A percentile compares a stretch with the other conserved stretches of the same genome.
Conservation (phyloP, 352 stramenopile genomes). For the Globisporangium orthogonon region DNA sequence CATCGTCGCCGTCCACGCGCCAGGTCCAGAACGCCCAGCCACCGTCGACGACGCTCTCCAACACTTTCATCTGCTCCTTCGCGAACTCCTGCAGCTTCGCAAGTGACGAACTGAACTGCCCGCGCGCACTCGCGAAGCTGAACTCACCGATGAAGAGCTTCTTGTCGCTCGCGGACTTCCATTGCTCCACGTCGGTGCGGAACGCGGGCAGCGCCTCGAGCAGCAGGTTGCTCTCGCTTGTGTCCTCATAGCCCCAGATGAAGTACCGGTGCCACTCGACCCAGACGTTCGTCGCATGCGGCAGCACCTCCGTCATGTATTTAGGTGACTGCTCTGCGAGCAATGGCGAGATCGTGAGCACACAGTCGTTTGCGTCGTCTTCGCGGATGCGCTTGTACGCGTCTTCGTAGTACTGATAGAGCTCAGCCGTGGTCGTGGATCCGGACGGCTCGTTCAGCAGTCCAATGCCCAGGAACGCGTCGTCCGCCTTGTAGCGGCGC, state of each 20-base stretch:
- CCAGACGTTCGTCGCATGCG: constrained; percentile 19
- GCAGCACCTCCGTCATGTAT: constrained; percentile 17
- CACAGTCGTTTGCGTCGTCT: constrained; percentile 17
- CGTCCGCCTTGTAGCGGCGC: constrained; percentile 19
- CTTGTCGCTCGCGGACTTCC: constrained; percentile 16
- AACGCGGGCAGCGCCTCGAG: constrained; percentile 12
- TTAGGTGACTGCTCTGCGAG: constrained; percentile 15
- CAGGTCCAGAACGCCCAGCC: constrained; percentile 10
- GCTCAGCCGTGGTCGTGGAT: constrained; percentile 8
- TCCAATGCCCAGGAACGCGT: constrained; percentile 25
- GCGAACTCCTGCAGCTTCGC: neutral
- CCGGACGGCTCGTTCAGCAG: constrained; percentile 29
- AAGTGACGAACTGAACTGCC: neutral
- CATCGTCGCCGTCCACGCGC: constrained; percentile 14
- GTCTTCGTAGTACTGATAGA: constrained; percentile 27
- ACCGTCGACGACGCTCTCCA: neutral
- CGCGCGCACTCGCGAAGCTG: constrained; percentile 2
- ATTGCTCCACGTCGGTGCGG: constrained; percentile 9
- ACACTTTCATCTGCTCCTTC: neutral
- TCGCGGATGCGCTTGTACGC: constrained; percentile 18
- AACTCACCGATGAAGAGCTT: constrained; percentile 23
- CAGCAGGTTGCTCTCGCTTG: constrained; percentile 6
- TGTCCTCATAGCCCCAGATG: constrained; percentile 16
- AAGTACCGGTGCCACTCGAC: constrained; percentile 25
- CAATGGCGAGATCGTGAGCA: constrained; percentile 17